phyloP scores from a whole-genome alignment of 163 green algal species.

The Prototheca cutis region DNA sequence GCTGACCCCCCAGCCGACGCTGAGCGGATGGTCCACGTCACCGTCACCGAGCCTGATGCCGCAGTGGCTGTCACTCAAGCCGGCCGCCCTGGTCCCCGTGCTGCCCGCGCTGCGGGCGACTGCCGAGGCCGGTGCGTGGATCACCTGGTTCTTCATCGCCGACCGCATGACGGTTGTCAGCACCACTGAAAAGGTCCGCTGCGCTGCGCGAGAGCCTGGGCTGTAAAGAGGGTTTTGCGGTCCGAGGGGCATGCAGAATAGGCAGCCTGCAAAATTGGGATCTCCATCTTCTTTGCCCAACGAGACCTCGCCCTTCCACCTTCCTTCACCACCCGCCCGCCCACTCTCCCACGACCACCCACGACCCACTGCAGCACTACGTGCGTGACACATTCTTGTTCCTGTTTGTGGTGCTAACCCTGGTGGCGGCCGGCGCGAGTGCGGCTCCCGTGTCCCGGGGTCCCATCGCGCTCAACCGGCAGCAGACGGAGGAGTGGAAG shows the following conservation, averaged over 20 bases:
- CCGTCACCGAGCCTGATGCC: background rate
- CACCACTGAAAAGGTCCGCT: conserved; percentile 37
- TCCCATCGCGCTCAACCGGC: conserved; percentile 64
- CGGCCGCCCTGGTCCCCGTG: conserved; percentile 20
- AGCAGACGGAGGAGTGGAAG: conserved; percentile 97
- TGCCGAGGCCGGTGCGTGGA: conserved; percentile 69
- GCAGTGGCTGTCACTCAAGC: conserved; percentile 30
- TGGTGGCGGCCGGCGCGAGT: conserved; percentile 30
- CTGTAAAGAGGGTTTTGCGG: too few relatives aligned
- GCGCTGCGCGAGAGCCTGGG: too few relatives aligned
- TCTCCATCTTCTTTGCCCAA: background rate
- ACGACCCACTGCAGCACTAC: conserved; percentile 50
- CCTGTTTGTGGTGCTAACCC: conserved; percentile 65
- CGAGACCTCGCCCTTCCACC: background rate
- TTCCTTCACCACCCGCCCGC: background rate
- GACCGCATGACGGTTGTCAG: conserved; percentile 69
- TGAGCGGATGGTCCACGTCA: too few relatives aligned
- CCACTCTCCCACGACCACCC: background rate
- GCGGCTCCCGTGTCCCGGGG: too few relatives aligned
- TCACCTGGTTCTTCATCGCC: conserved; percentile 77
- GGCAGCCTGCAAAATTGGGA: background rate
- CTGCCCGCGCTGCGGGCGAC: conserved; percentile 16
- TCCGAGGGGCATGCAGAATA: background rate
- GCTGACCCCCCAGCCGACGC: too few relatives aligned
- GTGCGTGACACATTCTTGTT: conserved; percentile 75